These are phyloP conservation scores for Scheffersomyces lignosus DNA, from an alignment of 805 yeast genomes.

Conservation along the genomic window DNA sequence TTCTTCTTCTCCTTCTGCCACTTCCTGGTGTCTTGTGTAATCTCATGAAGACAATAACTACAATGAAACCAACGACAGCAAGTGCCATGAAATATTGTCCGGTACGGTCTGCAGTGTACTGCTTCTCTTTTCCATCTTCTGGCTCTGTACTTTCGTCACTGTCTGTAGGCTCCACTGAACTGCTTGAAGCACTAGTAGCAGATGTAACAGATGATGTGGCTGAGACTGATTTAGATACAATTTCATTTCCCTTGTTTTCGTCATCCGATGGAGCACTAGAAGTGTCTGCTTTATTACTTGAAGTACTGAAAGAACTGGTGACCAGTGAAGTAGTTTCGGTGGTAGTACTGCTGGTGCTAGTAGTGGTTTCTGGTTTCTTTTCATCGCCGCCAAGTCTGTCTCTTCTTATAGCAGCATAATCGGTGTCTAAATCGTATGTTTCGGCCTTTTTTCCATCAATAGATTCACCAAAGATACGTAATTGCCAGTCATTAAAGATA, in stretches of 20 bases:
- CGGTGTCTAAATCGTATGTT: slow-evolving; percentile 50
- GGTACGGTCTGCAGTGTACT: slow-evolving; percentile 43
- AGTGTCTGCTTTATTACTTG: too few species aligned
- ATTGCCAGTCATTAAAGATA: slow-evolving; percentile 64
- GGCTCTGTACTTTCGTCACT: slow-evolving; percentile 21
- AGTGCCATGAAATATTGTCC: slow-evolving; percentile 63
- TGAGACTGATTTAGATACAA: neutral
- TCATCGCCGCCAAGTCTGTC: slow-evolving; percentile 18
- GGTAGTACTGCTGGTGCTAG: slow-evolving; percentile 8
- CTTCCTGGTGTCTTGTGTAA: slow-evolving; percentile 42
- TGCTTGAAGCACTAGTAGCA: neutral
- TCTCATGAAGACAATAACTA: slow-evolving; percentile 47
- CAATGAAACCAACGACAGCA: slow-evolving; percentile 57
- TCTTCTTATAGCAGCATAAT: slow-evolving; percentile 42
- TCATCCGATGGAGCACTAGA: slow-evolving; percentile 1
- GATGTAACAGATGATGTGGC: neutral
- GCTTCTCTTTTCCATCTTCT: slow-evolving; percentile 35
- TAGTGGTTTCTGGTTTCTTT: neutral
- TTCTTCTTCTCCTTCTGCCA: slow-evolving; percentile 53
- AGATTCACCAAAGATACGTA: slow-evolving; percentile 80
- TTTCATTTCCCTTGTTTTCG: neutral
- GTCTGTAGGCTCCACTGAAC: neutral
- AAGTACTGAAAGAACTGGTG: slow-evolving; percentile 1
- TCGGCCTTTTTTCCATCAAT: slow-evolving; percentile 63
- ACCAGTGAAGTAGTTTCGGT: neutral